Evolutionary conservation across 306 rosid genomes (phyloP).

Genomic region (Acacia acuminata): DNA sequence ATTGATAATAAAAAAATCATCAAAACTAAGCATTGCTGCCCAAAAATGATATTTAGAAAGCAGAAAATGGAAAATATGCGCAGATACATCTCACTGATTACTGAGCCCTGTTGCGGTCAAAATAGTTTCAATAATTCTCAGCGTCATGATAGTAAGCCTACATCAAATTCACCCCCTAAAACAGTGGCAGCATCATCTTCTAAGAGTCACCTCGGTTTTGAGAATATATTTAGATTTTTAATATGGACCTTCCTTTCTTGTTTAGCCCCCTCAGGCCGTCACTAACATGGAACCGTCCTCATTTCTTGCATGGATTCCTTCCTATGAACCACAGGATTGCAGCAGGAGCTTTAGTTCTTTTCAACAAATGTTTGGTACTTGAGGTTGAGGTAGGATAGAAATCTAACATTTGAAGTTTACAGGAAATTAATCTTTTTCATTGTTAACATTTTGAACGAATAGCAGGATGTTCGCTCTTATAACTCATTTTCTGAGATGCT

Average conservation of each 20-base stretch:
- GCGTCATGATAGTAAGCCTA: not conserved
- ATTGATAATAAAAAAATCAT: not conserved
- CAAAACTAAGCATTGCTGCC: not conserved
- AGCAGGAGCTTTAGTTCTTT: not conserved
- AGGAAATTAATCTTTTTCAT: not conserved
- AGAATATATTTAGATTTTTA: not conserved
- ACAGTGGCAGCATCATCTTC: not conserved
- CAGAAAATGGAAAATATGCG: not conserved
- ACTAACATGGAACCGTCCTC: not conserved
- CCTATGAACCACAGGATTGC: not conserved
- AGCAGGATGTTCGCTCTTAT: slow-evolving; percentile 2
- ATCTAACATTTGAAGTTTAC: not conserved
- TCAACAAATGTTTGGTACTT: slow-evolving; percentile 9
- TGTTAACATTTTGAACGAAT: not conserved
- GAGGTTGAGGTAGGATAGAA: slow-evolving; percentile 10
- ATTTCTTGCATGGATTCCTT: slow-evolving; percentile 5
- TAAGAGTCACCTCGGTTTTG: not conserved
- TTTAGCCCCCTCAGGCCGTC: not conserved
- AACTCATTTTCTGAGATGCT: slow-evolving; percentile 15
- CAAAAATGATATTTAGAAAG: not conserved
- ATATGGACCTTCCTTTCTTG: not conserved
- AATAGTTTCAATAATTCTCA: not conserved
- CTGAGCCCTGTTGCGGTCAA: not conserved
- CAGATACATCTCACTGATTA: not conserved
- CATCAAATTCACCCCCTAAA: not conserved